These are phyloP conservation scores for Verticillium alfalfae DNA, from an alignment of 2,329 filamentous ascomycete species.

Conservation along the genomic window DNA sequence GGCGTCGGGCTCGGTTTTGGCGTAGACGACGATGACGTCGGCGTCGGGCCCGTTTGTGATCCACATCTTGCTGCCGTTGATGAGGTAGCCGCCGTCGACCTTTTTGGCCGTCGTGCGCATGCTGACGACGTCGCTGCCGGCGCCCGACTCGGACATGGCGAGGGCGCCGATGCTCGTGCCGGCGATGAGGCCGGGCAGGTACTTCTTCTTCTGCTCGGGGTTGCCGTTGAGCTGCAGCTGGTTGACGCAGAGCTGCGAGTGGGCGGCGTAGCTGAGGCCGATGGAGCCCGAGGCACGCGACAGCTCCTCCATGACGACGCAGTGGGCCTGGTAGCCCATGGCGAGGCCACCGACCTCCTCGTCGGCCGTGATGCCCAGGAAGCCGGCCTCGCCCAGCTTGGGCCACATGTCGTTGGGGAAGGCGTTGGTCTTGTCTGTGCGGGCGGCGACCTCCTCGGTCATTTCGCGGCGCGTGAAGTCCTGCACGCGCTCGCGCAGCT, in stretches of 20 bases:
- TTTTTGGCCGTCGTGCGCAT: constrained; percentile 84
- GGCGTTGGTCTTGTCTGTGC: constrained; percentile 78
- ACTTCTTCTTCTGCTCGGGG: constrained; percentile 70
- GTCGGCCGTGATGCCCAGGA: constrained; percentile 89
- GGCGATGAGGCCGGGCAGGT: constrained; percentile 74
- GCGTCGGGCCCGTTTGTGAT: constrained; percentile 98
- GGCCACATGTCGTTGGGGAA: constrained; percentile 91
- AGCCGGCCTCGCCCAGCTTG: constrained; percentile 86
- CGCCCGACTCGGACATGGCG: constrained; percentile 90
- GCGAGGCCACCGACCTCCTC: constrained; percentile 84
- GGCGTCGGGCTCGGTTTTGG: constrained; percentile 78
- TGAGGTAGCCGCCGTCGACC: constrained; percentile 76
- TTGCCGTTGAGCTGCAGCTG: constrained; percentile 89
- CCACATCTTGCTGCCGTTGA: constrained; percentile 98
- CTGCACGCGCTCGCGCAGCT: constrained; percentile 77
- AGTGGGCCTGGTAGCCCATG: constrained; percentile 96
- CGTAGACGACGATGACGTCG: constrained; percentile 91
- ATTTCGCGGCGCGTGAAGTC: constrained; percentile 90
- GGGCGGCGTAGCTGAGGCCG: constrained; percentile 88
- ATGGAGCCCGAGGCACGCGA: constrained; percentile 80
- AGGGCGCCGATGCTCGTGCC: constrained; percentile 80
- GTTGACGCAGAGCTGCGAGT: constrained; percentile 94
- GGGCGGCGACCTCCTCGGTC: constrained; percentile 71
- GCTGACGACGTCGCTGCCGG: constrained; percentile 89
- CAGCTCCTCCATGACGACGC: constrained; percentile 91